These are phyloP conservation scores for Anthracocystis walkeri DNA, from an alignment of 1,284 basidiomycete species.

Conservation along the genomic window DNA sequence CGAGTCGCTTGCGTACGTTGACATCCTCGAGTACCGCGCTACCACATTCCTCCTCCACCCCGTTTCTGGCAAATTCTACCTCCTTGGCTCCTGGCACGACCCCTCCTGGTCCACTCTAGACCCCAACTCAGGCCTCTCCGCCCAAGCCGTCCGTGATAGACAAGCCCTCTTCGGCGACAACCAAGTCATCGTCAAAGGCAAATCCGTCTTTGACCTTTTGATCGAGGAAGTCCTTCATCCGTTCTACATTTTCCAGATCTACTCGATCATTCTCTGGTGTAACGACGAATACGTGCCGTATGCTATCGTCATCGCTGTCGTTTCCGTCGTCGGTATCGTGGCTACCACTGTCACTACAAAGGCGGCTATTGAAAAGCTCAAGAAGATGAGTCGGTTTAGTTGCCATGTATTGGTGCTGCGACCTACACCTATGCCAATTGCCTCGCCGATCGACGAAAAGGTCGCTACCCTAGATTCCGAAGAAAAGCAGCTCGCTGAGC, in stretches of 20 bases:
- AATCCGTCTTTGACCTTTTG: conserved; percentile 32
- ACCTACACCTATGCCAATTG: neutral
- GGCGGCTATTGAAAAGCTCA: conserved; percentile 37
- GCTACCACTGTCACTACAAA: conserved; percentile 51
- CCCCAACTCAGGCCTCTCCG: conserved; percentile 14
- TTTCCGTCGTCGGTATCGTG: conserved; percentile 49
- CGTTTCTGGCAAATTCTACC: conserved; percentile 37
- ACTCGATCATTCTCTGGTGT: conserved; percentile 50
- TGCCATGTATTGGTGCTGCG: conserved; percentile 36
- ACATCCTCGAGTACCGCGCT: conserved; percentile 42
- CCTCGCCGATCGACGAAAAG: conserved; percentile 13
- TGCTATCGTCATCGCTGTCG: conserved; percentile 42
- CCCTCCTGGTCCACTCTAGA: conserved; percentile 19
- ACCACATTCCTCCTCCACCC: conserved; percentile 47
- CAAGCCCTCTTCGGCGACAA: conserved; percentile 50
- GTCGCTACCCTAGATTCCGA: conserved; percentile 1
- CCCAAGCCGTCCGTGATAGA: conserved; percentile 10
- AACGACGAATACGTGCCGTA: conserved; percentile 53
- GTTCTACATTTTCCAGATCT: conserved; percentile 57
- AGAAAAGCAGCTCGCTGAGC: conserved; percentile 6
- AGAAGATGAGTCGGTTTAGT: conserved; percentile 51
- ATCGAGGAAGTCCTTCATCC: conserved; percentile 54
- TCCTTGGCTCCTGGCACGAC: conserved; percentile 43
- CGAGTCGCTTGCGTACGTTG: conserved; percentile 17
- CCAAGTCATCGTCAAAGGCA: conserved; percentile 44